Evolutionary conservation across 2,329 filamentous ascomycete species (phyloP).

Genomic region (Fusarium falciforme): DNA sequence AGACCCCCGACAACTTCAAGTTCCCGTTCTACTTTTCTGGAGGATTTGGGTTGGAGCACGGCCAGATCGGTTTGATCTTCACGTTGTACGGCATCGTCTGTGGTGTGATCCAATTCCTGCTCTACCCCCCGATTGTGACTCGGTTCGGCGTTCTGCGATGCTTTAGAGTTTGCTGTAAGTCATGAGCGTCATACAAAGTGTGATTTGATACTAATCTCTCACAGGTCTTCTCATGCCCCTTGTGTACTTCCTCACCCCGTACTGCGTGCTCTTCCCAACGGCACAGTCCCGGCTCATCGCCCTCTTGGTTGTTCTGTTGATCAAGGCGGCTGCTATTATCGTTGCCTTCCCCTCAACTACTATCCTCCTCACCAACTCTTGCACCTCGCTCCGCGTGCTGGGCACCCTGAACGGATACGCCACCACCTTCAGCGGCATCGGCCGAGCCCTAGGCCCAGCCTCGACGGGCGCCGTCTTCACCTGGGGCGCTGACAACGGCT

Average conservation of each 20-base stretch:
- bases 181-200: not conserved
- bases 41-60: slow-evolving; percentile 80
- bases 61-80: slow-evolving; percentile 86
- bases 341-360: slow-evolving; percentile 91
- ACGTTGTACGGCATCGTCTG: slow-evolving; percentile 84
- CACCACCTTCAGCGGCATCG: slow-evolving; percentile 83
- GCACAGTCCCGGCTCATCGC: slow-evolving; percentile 63
- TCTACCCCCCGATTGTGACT: slow-evolving; percentile 82
- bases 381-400: slow-evolving; percentile 76
- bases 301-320: slow-evolving; percentile 75
- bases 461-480: slow-evolving; percentile 79
- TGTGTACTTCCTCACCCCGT: slow-evolving; percentile 85
- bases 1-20: slow-evolving; percentile 67
- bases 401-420: slow-evolving; percentile 93
- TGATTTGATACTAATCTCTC: not conserved
- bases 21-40: slow-evolving; percentile 86
- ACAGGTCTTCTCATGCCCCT: slow-evolving; percentile 76
- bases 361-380: slow-evolving; percentile 91
- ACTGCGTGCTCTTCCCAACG: slow-evolving; percentile 73
- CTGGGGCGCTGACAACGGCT: slow-evolving; percentile 79
- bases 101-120: slow-evolving; percentile 84
- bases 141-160: slow-evolving; percentile 80
- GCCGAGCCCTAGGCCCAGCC: slow-evolving; percentile 82
- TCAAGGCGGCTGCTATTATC: slow-evolving; percentile 81
- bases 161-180: slow-evolving; percentile 71